These are phyloP conservation scores for Vaccinium macrocarpon DNA, from an alignment of 148 eudicot species.

Conservation along the genomic window DNA sequence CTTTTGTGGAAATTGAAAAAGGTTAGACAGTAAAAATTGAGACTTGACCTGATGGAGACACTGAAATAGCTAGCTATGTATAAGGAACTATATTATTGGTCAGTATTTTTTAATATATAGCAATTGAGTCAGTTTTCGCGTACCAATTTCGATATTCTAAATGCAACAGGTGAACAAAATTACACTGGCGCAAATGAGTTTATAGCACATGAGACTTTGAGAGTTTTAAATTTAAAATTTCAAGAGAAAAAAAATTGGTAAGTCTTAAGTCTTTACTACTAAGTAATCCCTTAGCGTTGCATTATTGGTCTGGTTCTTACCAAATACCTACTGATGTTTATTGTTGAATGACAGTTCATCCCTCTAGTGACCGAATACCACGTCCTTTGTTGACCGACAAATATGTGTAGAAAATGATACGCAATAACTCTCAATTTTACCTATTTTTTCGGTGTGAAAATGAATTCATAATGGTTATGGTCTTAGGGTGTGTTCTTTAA, in stretches of 20 bases:
- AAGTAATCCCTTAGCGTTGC: no score
- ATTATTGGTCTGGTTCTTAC: background rate
- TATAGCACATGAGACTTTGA: no score
- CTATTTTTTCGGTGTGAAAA: background rate
- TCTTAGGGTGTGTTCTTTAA: no score
- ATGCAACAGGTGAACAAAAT: no score
- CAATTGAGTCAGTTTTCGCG: no score
- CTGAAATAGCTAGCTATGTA: background rate
- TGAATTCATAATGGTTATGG: background rate
- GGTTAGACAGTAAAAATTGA: background rate
- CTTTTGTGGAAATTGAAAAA: conserved; percentile 6
- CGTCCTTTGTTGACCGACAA: background rate
- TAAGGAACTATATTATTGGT: background rate
- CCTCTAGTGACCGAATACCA: background rate
- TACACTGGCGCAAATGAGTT: no score
- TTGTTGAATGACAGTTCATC: background rate
- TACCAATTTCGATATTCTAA: no score
- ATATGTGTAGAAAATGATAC: background rate
- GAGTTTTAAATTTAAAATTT: no score
- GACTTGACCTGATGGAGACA: background rate
- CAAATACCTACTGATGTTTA: background rate
- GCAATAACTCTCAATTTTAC: background rate
- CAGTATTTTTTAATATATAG: no score
- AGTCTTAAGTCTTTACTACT: no score
- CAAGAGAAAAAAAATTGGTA: no score